Evolutionary conservation across 1,284 basidiomycete species (phyloP), one percentile per base, ranked within the genome.

Genomic region (Ustilago xerochloae): DNA sequence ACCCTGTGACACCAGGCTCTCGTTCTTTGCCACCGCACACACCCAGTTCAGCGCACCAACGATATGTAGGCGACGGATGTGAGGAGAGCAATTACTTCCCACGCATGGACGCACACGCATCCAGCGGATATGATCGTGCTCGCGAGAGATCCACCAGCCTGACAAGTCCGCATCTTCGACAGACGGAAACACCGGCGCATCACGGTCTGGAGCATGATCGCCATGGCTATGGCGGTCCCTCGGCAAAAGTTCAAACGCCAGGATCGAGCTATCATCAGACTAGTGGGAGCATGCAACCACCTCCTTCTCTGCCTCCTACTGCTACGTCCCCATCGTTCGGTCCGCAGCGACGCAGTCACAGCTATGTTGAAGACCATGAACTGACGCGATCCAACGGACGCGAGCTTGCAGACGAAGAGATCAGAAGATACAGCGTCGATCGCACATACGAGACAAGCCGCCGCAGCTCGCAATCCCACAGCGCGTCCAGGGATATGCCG

Each of bases 11-110:
- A 6, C 69, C 69, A 1, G 69, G 63, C 8, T 35, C 69, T 16
- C 59, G 63, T n/a, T 72, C 69, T 6, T 12, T 66, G 46, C 63
- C 69, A 7, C 35, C 69, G 5, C 47, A 41, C 32, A 71, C 68
- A 28, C 68, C 68, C 2, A 51, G 24, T 20, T 49, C 53, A 8
- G 47, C 36, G 3, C 28, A 66, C 33, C 50, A 29, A 4, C 50
- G 60, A 13, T 45, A 49, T 4, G 26, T 24, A 10, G 56, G 29
- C 18, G 60, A 68, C 7, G 51, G 35, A 9, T 54, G 57, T 24
- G 60, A 60, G 30, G 69, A 66, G 41, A 63, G 55, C 52, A 67
- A 72, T 24, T 72, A 72, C 49, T 72, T 72, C 28, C 69, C 69
- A 3, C 60, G 49, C 20, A 33, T 67, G 47, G 53, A 55, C 8